Percentiles rank a stretch among this genome's conserved stretches.
Conservation (phyloP, 106 monocot species). For the Ottelia alismoides region DNA sequence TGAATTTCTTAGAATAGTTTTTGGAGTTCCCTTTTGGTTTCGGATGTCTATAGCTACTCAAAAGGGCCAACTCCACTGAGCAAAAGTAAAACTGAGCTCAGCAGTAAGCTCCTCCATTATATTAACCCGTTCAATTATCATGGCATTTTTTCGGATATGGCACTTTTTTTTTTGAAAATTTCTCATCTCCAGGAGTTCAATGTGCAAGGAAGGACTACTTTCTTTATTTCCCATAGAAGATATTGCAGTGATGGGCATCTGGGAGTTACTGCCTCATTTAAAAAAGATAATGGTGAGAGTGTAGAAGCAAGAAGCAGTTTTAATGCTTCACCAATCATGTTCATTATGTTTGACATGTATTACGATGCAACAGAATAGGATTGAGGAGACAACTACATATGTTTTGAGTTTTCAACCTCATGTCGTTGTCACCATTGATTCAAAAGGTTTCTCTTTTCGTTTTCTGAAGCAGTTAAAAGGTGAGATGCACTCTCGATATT, state of each 20-base stretch:
- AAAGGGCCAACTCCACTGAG: too few relatives aligned
- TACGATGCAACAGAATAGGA: slow-evolving; percentile 36
- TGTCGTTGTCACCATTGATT: slow-evolving; percentile 86
- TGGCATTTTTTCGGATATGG: too few relatives aligned
- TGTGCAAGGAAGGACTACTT: slow-evolving; percentile 60
- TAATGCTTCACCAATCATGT: background rate
- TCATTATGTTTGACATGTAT: background rate
- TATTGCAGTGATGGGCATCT: slow-evolving; percentile 90
- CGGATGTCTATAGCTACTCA: too few relatives aligned
- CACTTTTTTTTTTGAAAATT: too few relatives aligned
- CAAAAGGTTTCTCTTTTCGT: slow-evolving; percentile 95
- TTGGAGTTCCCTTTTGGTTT: too few relatives aligned
- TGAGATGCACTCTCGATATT: too few relatives aligned
- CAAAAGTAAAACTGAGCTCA: too few relatives aligned
- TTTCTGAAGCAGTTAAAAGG: slow-evolving; percentile 59
- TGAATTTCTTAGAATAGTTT: too few relatives aligned
- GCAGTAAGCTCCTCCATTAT: too few relatives aligned
- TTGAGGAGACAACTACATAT: slow-evolving; percentile 46
- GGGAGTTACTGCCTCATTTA: slow-evolving; percentile 83
- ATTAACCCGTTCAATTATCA: too few relatives aligned
- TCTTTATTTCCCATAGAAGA: slow-evolving; percentile 95
- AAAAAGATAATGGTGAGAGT: slow-evolving; percentile 58
- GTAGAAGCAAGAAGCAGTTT: slow-evolving; percentile 34
- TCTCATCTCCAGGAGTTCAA: slow-evolving; percentile 64
- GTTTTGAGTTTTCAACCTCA: slow-evolving; percentile 66